These are phyloP conservation scores for Pterocarpus santalinus DNA, from an alignment of 306 rosid genomes.

Conservation along the genomic window DNA sequence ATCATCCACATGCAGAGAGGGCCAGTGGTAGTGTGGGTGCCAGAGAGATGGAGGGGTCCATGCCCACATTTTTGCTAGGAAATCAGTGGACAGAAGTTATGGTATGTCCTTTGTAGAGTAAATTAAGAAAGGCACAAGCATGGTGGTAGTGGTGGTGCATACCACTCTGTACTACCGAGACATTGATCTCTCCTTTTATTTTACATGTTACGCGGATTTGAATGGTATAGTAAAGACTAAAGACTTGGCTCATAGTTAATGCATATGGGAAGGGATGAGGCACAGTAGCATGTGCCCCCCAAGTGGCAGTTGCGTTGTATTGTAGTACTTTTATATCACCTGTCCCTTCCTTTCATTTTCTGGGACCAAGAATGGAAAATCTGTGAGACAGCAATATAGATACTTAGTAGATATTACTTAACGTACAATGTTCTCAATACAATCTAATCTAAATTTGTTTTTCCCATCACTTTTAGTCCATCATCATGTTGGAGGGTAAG, in stretches of 20 bases:
- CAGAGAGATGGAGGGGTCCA: conserved; percentile 44
- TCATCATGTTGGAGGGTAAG: no score
- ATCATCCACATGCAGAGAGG: conserved; percentile 40
- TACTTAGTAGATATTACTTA: no score
- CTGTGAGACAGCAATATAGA: no score
- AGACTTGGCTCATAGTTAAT: conserved; percentile 38
- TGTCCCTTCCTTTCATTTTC: background rate
- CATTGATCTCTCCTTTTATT: conserved; percentile 31
- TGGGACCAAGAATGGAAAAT: background rate
- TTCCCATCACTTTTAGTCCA: no score
- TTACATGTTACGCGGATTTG: background rate
- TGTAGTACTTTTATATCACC: background rate
- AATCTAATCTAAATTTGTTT: no score
- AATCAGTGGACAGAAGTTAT: conserved; percentile 45
- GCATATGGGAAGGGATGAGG: conserved; percentile 28
- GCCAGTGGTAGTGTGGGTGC: conserved; percentile 34
- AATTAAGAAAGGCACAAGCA: background rate
- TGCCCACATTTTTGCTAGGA: conserved; percentile 22
- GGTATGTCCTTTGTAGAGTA: conserved; percentile 22
- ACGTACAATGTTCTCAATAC: no score
- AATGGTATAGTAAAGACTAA: conserved; percentile 12
- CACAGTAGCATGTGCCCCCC: conserved; percentile 40
- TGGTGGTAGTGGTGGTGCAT: conserved; percentile 13
- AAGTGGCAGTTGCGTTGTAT: conserved; percentile 14
- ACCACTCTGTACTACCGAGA: background rate